phyloP scores from a whole-genome alignment of 176 grass and related monocot genomes.

The Chloris gayana region DNA sequence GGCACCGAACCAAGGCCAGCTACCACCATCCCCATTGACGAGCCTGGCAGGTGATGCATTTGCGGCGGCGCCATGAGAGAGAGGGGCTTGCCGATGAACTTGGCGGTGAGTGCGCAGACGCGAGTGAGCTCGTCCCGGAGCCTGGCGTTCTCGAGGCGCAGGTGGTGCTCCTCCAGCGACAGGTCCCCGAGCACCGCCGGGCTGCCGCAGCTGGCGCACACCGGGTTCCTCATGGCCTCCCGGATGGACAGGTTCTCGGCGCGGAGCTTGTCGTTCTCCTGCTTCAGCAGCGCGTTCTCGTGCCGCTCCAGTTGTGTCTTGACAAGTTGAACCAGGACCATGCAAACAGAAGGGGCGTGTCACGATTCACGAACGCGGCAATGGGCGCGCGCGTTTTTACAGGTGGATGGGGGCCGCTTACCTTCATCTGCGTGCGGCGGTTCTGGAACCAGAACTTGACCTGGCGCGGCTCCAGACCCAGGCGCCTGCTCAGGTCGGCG shows the following conservation, averaged over 20 bases:
- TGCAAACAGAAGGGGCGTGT: background rate
- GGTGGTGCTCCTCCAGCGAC: slow-evolving; percentile 67
- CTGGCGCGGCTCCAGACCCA: slow-evolving; percentile 66
- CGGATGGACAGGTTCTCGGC: slow-evolving; percentile 75
- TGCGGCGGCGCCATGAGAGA: slow-evolving; percentile 24
- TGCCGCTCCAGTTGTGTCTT: slow-evolving; percentile 67
- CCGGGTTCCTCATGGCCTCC: slow-evolving; percentile 49
- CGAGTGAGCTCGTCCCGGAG: slow-evolving; percentile 80
- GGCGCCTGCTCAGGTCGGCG: slow-evolving; percentile 56
- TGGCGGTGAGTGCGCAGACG: slow-evolving; percentile 63
- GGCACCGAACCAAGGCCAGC: slow-evolving; percentile 32
- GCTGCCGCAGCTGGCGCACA: slow-evolving; percentile 61
- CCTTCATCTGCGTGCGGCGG: slow-evolving; percentile 79
- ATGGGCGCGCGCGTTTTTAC: background rate
- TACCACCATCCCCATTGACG: slow-evolving; percentile 56
- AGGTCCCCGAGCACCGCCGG: slow-evolving; percentile 47
- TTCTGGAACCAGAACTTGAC: slow-evolving; percentile 99
- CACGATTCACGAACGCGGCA: slow-evolving; percentile 14
- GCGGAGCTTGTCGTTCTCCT: slow-evolving; percentile 83
- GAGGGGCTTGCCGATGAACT: slow-evolving; percentile 62
- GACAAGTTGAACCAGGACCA: background rate
- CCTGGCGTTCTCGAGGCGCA: slow-evolving; percentile 78
- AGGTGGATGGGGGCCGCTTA: background rate
- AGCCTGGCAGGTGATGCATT: slow-evolving; percentile 31
- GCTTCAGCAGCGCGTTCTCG: slow-evolving; percentile 70